Base-by-base conservation (phyloP, 805 yeast genomes). In the Candida incommunis region DNA sequence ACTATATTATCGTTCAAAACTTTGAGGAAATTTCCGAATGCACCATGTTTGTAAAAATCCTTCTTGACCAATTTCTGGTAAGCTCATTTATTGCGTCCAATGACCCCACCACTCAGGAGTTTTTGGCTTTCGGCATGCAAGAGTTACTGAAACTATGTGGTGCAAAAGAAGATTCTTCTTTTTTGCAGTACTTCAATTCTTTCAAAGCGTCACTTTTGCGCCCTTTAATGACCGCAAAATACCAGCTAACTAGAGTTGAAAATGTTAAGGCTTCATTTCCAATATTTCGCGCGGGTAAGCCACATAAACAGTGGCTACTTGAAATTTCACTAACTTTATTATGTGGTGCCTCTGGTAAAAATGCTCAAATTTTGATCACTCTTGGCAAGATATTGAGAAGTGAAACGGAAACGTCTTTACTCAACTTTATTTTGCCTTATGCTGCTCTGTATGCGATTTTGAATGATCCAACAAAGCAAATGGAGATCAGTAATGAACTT, bases 81-180 rank as follows among this genome's bases (percentile, higher is more conserved):
- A 86, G 84, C 26, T 76, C 86, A 1, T 88, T 87, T 61, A 80
- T 94, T 77, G 87, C 95, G 0, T 81, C 96, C 1, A 82, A 81
- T 26, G 87, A 87, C 56, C 95, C 97, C 0, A 74, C 76, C 21
- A 75, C 77, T 42, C 98, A 92, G 59, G 69, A 83, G 47, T 83
- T 81, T 56, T 70, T 87, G 27, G 95, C 96, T 0, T 82, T 75
- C 60, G 82, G 90, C 0, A 84, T 92, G 75, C 99, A 92, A 59
- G 92, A 86, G 50, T 78, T 80, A 42, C 63, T 92, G 43, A 77
- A 77, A 50, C 71, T 76, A 15, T 69, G 86, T 56, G 20, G n/a
- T 31, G 37, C 37, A 11, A 31, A 16, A n/a, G 7, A 31, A 16
- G 37, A 31, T 4, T 51, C 59, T 11, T 51, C 55, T 3, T 64